A percentile compares a stretch with the other conserved stretches of the same genome.
Evolutionary conservation across 1,139 yeast genomes (phyloP).

Genomic region (Yamadazyma mexicana): DNA sequence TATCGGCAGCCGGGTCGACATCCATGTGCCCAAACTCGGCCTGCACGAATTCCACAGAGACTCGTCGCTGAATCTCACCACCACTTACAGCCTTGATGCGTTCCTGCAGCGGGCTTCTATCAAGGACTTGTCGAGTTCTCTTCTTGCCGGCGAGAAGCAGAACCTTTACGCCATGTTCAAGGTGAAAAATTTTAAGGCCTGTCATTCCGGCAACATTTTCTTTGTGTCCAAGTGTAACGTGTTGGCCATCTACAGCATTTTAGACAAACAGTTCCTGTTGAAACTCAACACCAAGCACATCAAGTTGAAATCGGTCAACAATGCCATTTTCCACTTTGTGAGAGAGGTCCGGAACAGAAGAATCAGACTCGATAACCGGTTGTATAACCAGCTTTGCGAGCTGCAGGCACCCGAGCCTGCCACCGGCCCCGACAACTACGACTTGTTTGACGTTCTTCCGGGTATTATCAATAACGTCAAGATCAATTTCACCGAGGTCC

Average conservation of each 20-base stretch:
- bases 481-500: constrained; percentile 26
- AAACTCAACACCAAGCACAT: constrained; percentile 28
- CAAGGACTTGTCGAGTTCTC: constrained; percentile 18
- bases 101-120: constrained; percentile 30
- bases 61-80: constrained; percentile 28
- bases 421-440: constrained; percentile 11
- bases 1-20: constrained; percentile 29
- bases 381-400: constrained; percentile 18
- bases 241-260: constrained; percentile 27
- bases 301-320: constrained; percentile 37
- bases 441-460: constrained; percentile 36
- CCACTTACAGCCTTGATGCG: constrained; percentile 25
- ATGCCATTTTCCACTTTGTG: constrained; percentile 38
- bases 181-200: constrained; percentile 30
- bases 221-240: constrained; percentile 30
- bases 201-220: constrained; percentile 34
- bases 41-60: constrained; percentile 27
- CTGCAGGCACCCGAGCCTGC: constrained; percentile 4
- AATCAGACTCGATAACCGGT: constrained; percentile 26
- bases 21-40: constrained; percentile 35
- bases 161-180: constrained; percentile 26
- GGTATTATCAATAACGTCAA: constrained; percentile 26
- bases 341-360: constrained; percentile 33
- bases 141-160: constrained; percentile 8
- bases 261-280: constrained; percentile 22